These are phyloP conservation scores for Whalleya microplaca DNA, from an alignment of 2,329 filamentous ascomycete species.

Conservation along the genomic window DNA sequence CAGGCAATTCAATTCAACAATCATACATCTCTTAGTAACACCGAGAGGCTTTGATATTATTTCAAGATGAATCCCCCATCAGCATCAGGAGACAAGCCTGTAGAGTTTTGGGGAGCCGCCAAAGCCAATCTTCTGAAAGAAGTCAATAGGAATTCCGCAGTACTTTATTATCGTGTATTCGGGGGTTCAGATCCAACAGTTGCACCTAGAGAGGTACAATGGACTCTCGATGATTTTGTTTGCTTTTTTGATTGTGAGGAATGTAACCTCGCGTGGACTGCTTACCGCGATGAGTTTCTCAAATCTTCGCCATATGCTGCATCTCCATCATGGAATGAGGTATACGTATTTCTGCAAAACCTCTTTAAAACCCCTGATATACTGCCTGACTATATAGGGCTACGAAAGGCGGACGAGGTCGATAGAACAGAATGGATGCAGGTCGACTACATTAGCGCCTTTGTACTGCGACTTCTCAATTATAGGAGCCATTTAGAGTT, in stretches of 20 bases:
- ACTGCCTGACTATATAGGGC: not conserved
- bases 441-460: slow-evolving; percentile 1
- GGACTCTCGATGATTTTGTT: slow-evolving; percentile 14
- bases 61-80: not conserved
- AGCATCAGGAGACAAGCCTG: not conserved
- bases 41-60: not conserved
- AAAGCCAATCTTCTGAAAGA: not conserved
- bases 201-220: not conserved
- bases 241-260: slow-evolving; percentile 13
- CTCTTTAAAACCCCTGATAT: not conserved
- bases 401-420: not conserved
- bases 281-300: not conserved
- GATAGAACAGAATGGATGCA: not conserved
- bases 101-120: not conserved
- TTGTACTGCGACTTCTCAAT: slow-evolving; percentile 9
- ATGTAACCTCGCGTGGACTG: not conserved
- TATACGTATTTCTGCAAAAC: not conserved
- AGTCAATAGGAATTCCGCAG: not conserved
- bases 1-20: not conserved
- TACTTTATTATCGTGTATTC: not conserved
- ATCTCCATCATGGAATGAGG: not conserved
- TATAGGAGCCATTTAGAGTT: slow-evolving; percentile 8
- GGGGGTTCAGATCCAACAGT: not conserved
- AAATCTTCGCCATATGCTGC: not conserved
- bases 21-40: not conserved